Evolutionary conservation across 202 grass and related monocot species (phyloP), one percentile per base, ranked within the genome.

Genomic region (Digitaria exilis): DNA sequence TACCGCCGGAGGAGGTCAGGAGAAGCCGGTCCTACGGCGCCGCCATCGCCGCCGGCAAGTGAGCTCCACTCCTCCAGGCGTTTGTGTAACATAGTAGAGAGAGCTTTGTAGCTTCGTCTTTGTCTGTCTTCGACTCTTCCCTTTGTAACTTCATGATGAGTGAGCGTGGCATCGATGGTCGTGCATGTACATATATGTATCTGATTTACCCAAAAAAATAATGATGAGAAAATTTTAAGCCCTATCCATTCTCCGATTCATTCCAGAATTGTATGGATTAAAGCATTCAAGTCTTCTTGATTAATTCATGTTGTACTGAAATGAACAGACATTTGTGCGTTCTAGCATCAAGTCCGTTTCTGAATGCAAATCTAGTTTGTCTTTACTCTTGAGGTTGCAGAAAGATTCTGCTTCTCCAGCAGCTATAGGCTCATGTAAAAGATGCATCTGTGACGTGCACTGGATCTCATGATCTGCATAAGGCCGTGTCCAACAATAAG

Each of bases 1-100:
- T 99, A 31, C 91, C 91, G 75, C 96, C 96, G 9, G 91, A 92
- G 88, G 96, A 99, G 79, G 96, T 99, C 75, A 56, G 83, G 75
- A 72, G 87, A 84, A 96, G 84, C 87, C 81, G 74, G 46, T 84
- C 90, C 46, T 92, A 99, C 85, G 81, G 88, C 65, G 76, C 76
- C 59, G 79, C 75, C 84, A 62, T 86, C 66, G 67, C 79, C 59
- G 83, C 66, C 51, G 79, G 60, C 80, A 90, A 87, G 74, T 90
- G 83, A 85, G n/a, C 24, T 41, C 25, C 46, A 70, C 24, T 41
- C 25, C 46, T 62, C 24, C 32, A 1, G 4, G 22, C 18, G 19
- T 34, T 31, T 49, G 58, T 86, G 71, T 31, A 76, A 81, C 84
- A 61, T 41, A 66, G 59, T 74, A 86, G 67, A 65, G 76, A 85